Evolutionary conservation across 2,329 filamentous ascomycete species (phyloP).

Genomic region (Exserohilum rostratum): DNA sequence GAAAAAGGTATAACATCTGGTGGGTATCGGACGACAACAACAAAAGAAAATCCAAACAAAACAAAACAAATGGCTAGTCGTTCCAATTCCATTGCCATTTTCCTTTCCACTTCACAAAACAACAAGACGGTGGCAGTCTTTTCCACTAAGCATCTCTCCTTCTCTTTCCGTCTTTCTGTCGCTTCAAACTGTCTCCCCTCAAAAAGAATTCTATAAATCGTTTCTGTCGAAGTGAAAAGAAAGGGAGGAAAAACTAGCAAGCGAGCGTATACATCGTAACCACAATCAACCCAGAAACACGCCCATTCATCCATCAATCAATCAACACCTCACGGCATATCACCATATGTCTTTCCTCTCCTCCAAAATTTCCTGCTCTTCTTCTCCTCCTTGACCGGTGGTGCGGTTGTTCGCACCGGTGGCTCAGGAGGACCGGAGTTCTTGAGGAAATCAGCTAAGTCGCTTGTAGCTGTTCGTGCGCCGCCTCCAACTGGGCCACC

Average conservation of each 20-base stretch:
- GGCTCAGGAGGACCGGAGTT: constrained; percentile 49
- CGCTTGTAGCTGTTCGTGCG: constrained; percentile 44
- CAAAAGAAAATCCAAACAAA: too few relatives aligned
- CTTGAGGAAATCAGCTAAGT: constrained; percentile 53
- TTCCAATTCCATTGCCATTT: too few relatives aligned
- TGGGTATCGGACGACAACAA: too few relatives aligned
- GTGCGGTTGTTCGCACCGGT: constrained; percentile 2
- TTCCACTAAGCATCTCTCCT: too few relatives aligned
- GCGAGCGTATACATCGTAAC: background rate
- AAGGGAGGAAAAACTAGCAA: too few relatives aligned
- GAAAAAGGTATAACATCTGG: too few relatives aligned
- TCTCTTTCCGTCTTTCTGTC: too few relatives aligned
- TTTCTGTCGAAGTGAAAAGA: background rate
- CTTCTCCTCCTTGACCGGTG: constrained; percentile 34
- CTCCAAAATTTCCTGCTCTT: constrained; percentile 44
- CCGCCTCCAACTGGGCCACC: background rate
- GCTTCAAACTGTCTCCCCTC: background rate
- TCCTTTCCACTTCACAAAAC: too few relatives aligned
- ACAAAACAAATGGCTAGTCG: too few relatives aligned
- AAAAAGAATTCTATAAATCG: background rate
- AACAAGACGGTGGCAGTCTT: too few relatives aligned
- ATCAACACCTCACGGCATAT: constrained; percentile 14
- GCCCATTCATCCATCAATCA: too few relatives aligned
- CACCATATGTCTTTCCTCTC: constrained; percentile 36
- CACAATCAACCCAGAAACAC: background rate